Conservation (phyloP, 169 alveolate species). For the Cryptosporidium parvum region DNA sequence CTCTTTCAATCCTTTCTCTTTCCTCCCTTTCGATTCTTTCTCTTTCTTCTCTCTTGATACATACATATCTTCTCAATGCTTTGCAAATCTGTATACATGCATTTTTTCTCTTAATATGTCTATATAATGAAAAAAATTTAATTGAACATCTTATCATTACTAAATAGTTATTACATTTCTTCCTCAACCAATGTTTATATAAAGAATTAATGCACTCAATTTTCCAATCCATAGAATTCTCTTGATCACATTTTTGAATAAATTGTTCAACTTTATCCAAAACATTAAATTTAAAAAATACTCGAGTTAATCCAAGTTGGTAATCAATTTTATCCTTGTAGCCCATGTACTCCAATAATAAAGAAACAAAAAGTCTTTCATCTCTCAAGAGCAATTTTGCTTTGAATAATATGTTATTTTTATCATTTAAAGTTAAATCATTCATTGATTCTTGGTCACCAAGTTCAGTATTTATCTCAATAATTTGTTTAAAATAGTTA, state of each 20-base stretch:
- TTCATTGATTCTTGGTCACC: not conserved
- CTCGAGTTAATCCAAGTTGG: slow-evolving; percentile 80
- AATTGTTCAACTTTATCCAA: slow-evolving; percentile 79
- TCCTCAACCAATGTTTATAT: slow-evolving; percentile 72
- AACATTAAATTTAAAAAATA: slow-evolving; percentile 81
- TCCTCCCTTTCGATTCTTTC: slow-evolving; percentile 15
- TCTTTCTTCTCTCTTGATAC: not conserved
- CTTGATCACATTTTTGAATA: slow-evolving; percentile 76
- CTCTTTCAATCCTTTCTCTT: not conserved
- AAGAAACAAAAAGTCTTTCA: slow-evolving; percentile 75
- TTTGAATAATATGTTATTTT: slow-evolving; percentile 73
- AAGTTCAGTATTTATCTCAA: slow-evolving; percentile 37
- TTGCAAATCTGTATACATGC: slow-evolving; percentile 18
- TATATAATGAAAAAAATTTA: slow-evolving; percentile 1
- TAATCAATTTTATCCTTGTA: slow-evolving; percentile 76
- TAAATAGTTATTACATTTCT: slow-evolving; percentile 37
- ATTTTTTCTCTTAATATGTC: slow-evolving; percentile 23
- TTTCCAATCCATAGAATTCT: slow-evolving; percentile 76
- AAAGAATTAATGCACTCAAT: slow-evolving; percentile 77
- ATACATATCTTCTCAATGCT: slow-evolving; percentile 12
- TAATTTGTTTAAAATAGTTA: slow-evolving; percentile 74
- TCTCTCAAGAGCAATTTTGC: slow-evolving; percentile 78
- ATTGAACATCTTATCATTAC: slow-evolving; percentile 35
- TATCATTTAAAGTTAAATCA: slow-evolving; percentile 4
- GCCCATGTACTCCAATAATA: slow-evolving; percentile 73